These are phyloP conservation scores for Syncephalastrum sp. DNA, from an alignment of 371 early-diverging fungal genomes.

Conservation along the genomic window DNA sequence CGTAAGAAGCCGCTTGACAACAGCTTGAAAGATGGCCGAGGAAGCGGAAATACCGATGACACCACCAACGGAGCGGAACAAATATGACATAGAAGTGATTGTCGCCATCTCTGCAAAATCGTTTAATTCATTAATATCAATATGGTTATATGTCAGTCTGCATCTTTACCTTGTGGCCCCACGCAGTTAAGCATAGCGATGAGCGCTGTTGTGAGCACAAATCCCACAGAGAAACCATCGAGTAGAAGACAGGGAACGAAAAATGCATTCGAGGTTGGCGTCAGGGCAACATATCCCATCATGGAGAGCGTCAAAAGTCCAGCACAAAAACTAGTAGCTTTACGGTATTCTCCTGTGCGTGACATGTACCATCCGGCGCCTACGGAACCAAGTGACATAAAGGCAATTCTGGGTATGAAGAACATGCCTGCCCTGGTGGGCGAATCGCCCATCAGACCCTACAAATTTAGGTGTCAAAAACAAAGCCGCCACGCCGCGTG, in stretches of 20 bases:
- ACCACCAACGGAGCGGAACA: conserved; percentile 45
- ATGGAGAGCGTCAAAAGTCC: conserved; percentile 18
- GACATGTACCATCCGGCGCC: conserved; percentile 44
- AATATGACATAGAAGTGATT: conserved; percentile 42
- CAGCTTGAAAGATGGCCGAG: conserved; percentile 41
- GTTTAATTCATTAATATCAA: neutral
- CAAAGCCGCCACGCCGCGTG: neutral
- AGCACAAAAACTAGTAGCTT: conserved; percentile 22
- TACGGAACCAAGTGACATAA: conserved; percentile 38
- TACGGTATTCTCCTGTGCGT: conserved; percentile 40
- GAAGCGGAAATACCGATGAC: conserved; percentile 43
- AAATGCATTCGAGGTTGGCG: conserved; percentile 12
- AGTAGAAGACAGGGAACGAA: conserved; percentile 23
- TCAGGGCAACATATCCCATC: conserved; percentile 29
- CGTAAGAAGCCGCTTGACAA: conserved; percentile 26
- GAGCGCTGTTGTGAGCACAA: conserved; percentile 44
- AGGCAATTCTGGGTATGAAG: conserved; percentile 34
- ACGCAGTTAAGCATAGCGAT: conserved; percentile 50
- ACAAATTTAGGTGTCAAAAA: neutral
- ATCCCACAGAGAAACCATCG: conserved; percentile 47
- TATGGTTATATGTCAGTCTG: neutral
- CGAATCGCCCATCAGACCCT: conserved; percentile 36
- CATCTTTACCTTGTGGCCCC: conserved; percentile 28
- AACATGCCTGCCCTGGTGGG: conserved; percentile 42
- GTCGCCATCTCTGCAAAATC: conserved; percentile 48